A percentile compares a stretch with the other conserved stretches of the same genome.
These are phyloP conservation scores for Rosellinia necatrix DNA, from an alignment of 2,329 filamentous ascomycete species.

Conservation along the genomic window DNA sequence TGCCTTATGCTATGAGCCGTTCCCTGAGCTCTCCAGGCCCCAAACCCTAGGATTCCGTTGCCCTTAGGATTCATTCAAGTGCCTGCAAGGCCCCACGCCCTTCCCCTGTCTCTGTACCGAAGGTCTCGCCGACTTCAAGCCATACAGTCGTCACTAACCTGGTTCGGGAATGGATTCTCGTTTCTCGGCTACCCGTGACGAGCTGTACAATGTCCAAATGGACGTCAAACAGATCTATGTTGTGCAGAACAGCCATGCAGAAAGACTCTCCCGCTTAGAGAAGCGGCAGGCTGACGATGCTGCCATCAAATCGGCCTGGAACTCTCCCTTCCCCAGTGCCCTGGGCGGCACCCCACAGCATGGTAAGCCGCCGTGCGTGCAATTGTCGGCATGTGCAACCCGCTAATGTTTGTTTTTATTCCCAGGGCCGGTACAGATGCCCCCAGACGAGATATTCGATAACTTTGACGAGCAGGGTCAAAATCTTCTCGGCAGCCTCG, in stretches of 20 bases:
- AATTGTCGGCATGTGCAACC: not conserved
- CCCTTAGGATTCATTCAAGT: slow-evolving; percentile 10
- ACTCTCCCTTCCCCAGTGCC: slow-evolving; percentile 88
- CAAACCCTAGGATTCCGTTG: slow-evolving; percentile 14
- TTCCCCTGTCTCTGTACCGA: slow-evolving; percentile 14
- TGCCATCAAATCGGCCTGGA: slow-evolving; percentile 84
- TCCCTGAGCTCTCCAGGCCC: slow-evolving; percentile 27
- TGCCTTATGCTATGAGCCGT: slow-evolving; percentile 34
- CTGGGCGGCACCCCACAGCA: slow-evolving; percentile 83
- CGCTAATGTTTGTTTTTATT: not conserved
- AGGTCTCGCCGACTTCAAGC: slow-evolving; percentile 22
- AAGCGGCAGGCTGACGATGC: slow-evolving; percentile 71
- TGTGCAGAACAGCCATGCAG: slow-evolving; percentile 65
- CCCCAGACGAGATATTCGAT: slow-evolving; percentile 83
- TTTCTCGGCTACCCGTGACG: slow-evolving; percentile 63
- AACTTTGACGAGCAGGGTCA: slow-evolving; percentile 87
- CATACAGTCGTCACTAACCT: slow-evolving; percentile 12
- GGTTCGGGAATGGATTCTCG: slow-evolving; percentile 65
- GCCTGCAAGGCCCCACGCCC: slow-evolving; percentile 15
- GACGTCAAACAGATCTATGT: slow-evolving; percentile 71
- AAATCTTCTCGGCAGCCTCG: slow-evolving; percentile 78
- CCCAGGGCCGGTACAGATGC: slow-evolving; percentile 77
- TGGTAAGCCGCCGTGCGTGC: slow-evolving; percentile 58
- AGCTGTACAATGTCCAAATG: slow-evolving; percentile 71
- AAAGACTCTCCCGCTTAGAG: slow-evolving; percentile 65